Conservation (phyloP, 768 basidiomycete genomes). For the Chiua virens region DNA sequence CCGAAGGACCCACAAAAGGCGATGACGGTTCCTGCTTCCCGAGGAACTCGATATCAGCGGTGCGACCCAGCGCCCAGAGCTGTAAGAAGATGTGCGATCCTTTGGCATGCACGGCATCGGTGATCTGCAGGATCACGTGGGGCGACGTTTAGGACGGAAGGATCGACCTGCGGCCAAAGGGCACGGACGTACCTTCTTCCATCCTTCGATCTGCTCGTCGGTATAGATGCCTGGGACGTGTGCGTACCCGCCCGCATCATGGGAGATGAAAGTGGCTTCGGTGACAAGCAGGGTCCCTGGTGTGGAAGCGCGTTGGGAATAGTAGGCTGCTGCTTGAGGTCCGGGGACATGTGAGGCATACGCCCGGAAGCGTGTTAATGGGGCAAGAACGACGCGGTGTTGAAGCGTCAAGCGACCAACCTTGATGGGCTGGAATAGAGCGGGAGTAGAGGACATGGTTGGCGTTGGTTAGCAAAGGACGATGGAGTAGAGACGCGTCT, state of each 20-base stretch:
- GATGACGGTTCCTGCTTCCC: conserved; percentile 34
- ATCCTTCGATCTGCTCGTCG: conserved; percentile 50
- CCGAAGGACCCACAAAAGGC: conserved; percentile 35
- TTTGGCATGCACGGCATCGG: conserved; percentile 55
- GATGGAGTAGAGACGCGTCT: not conserved
- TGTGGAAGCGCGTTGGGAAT: conserved; percentile 44
- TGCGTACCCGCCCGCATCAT: conserved; percentile 44
- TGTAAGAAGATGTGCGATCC: conserved; percentile 46
- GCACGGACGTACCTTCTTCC: conserved; percentile 41
- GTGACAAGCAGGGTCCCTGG: conserved; percentile 50
- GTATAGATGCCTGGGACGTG: conserved; percentile 29
- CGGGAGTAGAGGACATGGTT: conserved; percentile 1
- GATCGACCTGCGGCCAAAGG: no score
- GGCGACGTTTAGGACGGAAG: no score
- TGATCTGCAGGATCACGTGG: conserved; percentile 39
- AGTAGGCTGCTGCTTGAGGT: conserved; percentile 41
- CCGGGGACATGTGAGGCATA: conserved; percentile 35
- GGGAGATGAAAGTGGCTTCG: conserved; percentile 55
- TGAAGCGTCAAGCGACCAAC: conserved; percentile 42
- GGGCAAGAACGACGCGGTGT: conserved; percentile 55
- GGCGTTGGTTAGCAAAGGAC: not conserved
- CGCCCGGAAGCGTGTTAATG: conserved; percentile 49
- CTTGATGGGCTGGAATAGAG: conserved; percentile 47
- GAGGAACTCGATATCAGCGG: conserved; percentile 37
- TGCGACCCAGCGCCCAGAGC: conserved; percentile 56